Percentiles rank a stretch among this genome's conserved stretches.
Evolutionary conservation across 1,284 basidiomycete species (phyloP).

Genomic region (Dichomitus squalens): DNA sequence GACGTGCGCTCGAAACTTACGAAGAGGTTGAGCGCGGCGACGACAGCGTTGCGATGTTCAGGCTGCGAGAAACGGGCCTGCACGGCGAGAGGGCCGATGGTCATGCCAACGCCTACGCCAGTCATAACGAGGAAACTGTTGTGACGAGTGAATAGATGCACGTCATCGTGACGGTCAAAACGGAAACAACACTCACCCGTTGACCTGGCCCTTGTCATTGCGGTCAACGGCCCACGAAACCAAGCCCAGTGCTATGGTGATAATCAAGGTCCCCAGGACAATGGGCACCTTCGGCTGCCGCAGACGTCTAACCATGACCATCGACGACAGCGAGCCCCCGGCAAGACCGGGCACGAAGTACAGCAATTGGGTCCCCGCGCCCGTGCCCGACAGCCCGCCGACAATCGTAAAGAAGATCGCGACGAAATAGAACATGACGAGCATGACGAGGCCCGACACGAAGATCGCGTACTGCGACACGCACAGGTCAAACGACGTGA

Average conservation of each 20-base stretch:
- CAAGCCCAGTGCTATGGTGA: conserved; percentile 43
- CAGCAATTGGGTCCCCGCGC: conserved; percentile 47
- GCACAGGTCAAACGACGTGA: conserved; percentile 41
- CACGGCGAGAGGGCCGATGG: conserved; percentile 40
- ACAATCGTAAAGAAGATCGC: conserved; percentile 53
- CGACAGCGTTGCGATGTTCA: conserved; percentile 39
- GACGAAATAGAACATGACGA: conserved; percentile 56
- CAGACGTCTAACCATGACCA: conserved; percentile 32
- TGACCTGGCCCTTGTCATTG: conserved; percentile 37
- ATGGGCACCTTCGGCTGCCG: conserved; percentile 44
- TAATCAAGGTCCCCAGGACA: conserved; percentile 39
- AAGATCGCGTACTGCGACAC: conserved; percentile 41
- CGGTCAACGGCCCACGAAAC: conserved; percentile 44
- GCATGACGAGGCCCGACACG: conserved; percentile 49
- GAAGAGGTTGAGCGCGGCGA: conserved; percentile 46
- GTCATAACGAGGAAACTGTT: conserved; percentile 48
- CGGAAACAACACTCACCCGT: conserved; percentile 35
- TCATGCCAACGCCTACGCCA: conserved; percentile 47
- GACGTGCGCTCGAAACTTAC: conserved; percentile 32
- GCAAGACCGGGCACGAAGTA: conserved; percentile 52
- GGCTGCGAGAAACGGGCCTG: conserved; percentile 51
- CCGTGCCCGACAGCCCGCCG: conserved; percentile 37
- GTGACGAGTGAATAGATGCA: not conserved
- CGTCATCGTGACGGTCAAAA: not conserved
- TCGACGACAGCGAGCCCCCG: conserved; percentile 33